Percentiles rank a stretch among this genome's conserved stretches.
phyloP scores from a whole-genome alignment of 2,329 filamentous ascomycete genomes.

The Leptosphaerulina australis region DNA sequence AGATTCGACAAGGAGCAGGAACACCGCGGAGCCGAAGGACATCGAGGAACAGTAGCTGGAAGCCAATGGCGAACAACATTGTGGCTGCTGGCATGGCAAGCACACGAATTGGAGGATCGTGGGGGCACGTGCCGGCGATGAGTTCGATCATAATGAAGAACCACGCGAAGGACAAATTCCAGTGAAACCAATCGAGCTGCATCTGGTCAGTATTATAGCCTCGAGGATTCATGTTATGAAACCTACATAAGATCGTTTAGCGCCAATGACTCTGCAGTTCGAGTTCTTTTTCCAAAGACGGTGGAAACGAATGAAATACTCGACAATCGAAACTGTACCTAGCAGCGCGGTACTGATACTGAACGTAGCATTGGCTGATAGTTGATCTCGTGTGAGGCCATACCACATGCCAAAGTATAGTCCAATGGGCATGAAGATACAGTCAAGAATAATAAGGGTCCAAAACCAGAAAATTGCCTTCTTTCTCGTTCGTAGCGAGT shows the following conservation, averaged over 20 bases:
- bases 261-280: slow-evolving; percentile 59
- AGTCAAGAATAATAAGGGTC: slow-evolving; percentile 64
- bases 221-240: background rate
- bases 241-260: slow-evolving; percentile 49
- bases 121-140: slow-evolving; percentile 57
- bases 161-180: slow-evolving; percentile 62
- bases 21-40: slow-evolving; percentile 53
- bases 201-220: background rate
- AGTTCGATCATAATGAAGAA: slow-evolving; percentile 63
- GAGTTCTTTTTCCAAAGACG: slow-evolving; percentile 59
- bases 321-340: slow-evolving; percentile 60
- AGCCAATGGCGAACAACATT: slow-evolving; percentile 60
- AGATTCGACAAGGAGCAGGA: slow-evolving; percentile 58
- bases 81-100: slow-evolving; percentile 60
- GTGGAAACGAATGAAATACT: slow-evolving; percentile 58
- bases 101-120: slow-evolving; percentile 58
- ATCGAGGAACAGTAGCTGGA: slow-evolving; percentile 59
- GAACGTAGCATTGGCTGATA: slow-evolving; percentile 60
- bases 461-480: slow-evolving; percentile 65
- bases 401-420: slow-evolving; percentile 69
- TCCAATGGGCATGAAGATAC: slow-evolving; percentile 62
- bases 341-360: slow-evolving; percentile 61
- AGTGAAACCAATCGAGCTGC: slow-evolving; percentile 63
- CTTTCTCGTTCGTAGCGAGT: slow-evolving; percentile 61
- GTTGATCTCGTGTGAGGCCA: slow-evolving; percentile 51